phyloP scores from a whole-genome alignment of 192 early-diverging fungal genomes.

The Umbelopsis isabellina region DNA sequence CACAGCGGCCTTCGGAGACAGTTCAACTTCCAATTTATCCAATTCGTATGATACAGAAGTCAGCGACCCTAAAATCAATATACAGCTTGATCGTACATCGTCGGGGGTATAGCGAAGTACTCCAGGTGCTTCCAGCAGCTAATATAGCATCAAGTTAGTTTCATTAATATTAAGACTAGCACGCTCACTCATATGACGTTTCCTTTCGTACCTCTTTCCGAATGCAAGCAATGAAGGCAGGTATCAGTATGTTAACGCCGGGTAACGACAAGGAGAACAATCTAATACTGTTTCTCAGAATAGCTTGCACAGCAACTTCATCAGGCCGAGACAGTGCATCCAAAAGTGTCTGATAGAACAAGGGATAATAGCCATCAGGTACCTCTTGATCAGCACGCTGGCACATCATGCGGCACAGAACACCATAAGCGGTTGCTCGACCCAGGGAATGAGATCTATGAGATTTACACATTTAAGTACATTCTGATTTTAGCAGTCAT shows the following conservation, averaged over 20 bases:
- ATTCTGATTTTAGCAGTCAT: not conserved
- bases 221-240: slow-evolving; percentile 65
- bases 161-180: not conserved
- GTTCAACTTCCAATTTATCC: slow-evolving; percentile 8
- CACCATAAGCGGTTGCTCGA: slow-evolving; percentile 65
- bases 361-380: slow-evolving; percentile 55
- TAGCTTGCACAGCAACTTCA: slow-evolving; percentile 65
- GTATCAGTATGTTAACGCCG: slow-evolving; percentile 67
- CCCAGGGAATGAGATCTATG: slow-evolving; percentile 66
- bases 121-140: slow-evolving; percentile 42
- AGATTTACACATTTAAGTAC: slow-evolving; percentile 14
- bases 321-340: slow-evolving; percentile 61
- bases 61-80: slow-evolving; percentile 53
- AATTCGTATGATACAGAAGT: slow-evolving; percentile 35
- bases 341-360: slow-evolving; percentile 73
- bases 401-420: slow-evolving; percentile 79
- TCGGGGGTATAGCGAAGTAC: slow-evolving; percentile 40
- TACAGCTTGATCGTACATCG: slow-evolving; percentile 44
- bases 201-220: slow-evolving; percentile 52
- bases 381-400: slow-evolving; percentile 70
- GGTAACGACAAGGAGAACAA: slow-evolving; percentile 72
- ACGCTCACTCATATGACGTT: not conserved
- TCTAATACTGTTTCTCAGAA: slow-evolving; percentile 67
- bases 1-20: not conserved
- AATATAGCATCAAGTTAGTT: not conserved